Base-by-base conservation (phyloP, 2,329 filamentous ascomycete genomes). In the Arthrobotrys iridis region DNA sequence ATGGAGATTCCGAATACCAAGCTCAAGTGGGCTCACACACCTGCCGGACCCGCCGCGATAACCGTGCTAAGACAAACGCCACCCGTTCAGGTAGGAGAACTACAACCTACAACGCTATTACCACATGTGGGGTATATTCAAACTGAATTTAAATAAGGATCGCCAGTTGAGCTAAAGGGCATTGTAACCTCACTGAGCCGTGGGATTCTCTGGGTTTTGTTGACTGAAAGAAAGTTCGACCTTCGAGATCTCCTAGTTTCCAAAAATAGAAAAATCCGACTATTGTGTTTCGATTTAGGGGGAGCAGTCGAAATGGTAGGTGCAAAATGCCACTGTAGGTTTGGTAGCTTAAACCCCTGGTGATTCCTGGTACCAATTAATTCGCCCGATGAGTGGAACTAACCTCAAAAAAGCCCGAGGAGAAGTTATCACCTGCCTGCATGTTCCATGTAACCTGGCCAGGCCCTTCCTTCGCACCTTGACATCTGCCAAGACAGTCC, bases 401-500 rank as follows among this genome's bases (percentile, higher is more conserved):
- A n/a, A n/a, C n/a, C 30, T 24, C 13, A 35, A 30, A n/a, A n/a
- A n/a, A n/a, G 26, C 18, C 22, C 35, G 45, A 50, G 64, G 20
- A 67, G 45, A 58, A 41, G 50, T 37, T 24, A 48, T 64, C 46
- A 75, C 63, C 63, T 75, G 57, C 70, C 60, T 24, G 13, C 37
- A 58, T 66, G 22, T 50, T 35, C 33, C 48, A 64, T 68, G 71
- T 55, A 75, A 75, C 63, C 57, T 55, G 24, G 57, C 41, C n/a
- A 64, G 18, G 43, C 13, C 15, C 11, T 40, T 45, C 35, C 50
- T 43, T 41, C 37, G 15, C 20, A 46, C 45, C 35, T 50, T 71
- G 66, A 71, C 66, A 64, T 71, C 8, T 30, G 66, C 66, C 58
- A 71, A 71, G 57, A n/a, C n/a, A n/a, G n/a, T n/a, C n/a, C n/a